Percentiles rank a stretch among this genome's conserved stretches.
Evolutionary conservation across 805 yeast species (phyloP).

Genomic region (Suhomyces sp.): DNA sequence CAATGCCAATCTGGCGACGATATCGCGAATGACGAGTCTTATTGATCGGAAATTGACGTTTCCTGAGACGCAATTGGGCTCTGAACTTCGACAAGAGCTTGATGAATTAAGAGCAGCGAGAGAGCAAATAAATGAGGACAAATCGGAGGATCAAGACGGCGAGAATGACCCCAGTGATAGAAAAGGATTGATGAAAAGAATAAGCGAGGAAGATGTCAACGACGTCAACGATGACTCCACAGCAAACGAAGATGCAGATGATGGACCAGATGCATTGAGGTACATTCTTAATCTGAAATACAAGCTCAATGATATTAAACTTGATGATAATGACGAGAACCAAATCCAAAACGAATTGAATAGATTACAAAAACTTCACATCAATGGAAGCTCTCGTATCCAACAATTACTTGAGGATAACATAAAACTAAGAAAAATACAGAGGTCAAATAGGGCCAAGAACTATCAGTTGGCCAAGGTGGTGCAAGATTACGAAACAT

Average conservation of each 20-base stretch:
- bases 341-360: conserved; percentile 8
- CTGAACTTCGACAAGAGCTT: background rate
- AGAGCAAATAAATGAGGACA: background rate
- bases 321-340: background rate
- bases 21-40: conserved; percentile 19
- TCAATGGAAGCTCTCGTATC: too few species aligned
- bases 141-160: background rate
- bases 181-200: background rate
- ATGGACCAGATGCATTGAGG: conserved; percentile 14
- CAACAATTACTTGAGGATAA: conserved; percentile 29
- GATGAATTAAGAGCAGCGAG: background rate
- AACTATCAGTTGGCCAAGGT: conserved; percentile 25
- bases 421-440: conserved; percentile 21
- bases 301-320: conserved; percentile 17
- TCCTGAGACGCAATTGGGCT: conserved; percentile 4
- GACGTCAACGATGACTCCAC: too few species aligned
- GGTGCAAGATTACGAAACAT: conserved; percentile 28
- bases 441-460: conserved; percentile 16
- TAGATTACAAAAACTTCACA: too few species aligned
- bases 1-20: conserved; percentile 22
- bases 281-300: conserved; percentile 27
- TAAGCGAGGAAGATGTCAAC: background rate
- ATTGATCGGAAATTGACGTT: conserved; percentile 21
- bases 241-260: background rate
- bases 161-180: background rate